Conservation (phyloP, 2,329 filamentous ascomycete genomes). For the Xylariaceae sp. region DNA sequence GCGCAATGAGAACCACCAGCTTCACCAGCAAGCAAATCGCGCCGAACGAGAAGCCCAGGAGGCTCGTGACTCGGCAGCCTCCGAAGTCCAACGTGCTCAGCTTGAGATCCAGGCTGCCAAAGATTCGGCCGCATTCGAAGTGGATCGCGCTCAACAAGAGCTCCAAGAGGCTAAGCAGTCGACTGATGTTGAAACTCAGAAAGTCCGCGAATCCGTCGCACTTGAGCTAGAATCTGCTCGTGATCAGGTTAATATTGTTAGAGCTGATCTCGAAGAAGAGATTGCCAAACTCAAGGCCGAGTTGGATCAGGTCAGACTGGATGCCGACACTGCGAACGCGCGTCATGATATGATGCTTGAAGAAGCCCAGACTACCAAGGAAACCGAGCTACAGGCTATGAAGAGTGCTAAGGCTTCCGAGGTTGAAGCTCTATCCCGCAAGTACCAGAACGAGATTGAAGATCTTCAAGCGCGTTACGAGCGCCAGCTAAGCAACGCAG, state of each 20-base stretch:
- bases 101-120: slow-evolving; percentile 14
- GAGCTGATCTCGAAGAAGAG: slow-evolving; percentile 76
- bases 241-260: slow-evolving; percentile 76
- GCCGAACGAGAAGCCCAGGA: slow-evolving; percentile 81
- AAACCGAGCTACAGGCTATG: slow-evolving; percentile 41
- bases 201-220: slow-evolving; percentile 72
- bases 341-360: slow-evolving; percentile 80
- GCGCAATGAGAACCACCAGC: slow-evolving; percentile 62
- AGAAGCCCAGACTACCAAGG: slow-evolving; percentile 67
- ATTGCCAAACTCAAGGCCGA: slow-evolving; percentile 66
- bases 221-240: slow-evolving; percentile 78
- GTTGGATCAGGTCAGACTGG: slow-evolving; percentile 70
- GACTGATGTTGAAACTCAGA: slow-evolving; percentile 73
- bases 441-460: slow-evolving; percentile 64
- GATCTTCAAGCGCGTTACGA: slow-evolving; percentile 72
- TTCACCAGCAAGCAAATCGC: slow-evolving; percentile 62
- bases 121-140: slow-evolving; percentile 12
- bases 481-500: slow-evolving; percentile 63
- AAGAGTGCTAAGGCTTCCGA: slow-evolving; percentile 40
- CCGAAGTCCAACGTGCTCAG: slow-evolving; percentile 10
- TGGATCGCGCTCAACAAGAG: slow-evolving; percentile 66
- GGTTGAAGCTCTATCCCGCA: slow-evolving; percentile 37
- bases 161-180: slow-evolving; percentile 78
- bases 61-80: slow-evolving; percentile 68
- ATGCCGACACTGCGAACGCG: slow-evolving; percentile 74